Base-by-base conservation (phyloP, 2,329 filamentous ascomycete genomes). In the Hymenoscyphus salicellus region DNA sequence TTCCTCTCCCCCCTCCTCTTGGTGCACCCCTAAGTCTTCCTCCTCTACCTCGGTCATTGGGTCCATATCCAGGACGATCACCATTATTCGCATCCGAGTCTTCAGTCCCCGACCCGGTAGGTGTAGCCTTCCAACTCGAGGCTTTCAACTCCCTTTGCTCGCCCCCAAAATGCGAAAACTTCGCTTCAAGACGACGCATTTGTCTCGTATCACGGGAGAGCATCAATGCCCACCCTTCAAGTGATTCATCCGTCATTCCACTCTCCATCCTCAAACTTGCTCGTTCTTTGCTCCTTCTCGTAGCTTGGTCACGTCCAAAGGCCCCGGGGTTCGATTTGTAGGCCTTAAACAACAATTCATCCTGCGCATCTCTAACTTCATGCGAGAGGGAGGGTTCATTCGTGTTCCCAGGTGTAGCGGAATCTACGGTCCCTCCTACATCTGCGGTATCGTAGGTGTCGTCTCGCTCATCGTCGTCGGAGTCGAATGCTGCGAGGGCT, bases 181-280 rank as follows among this genome's bases (percentile, higher is more conserved):
- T 89, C 60, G 83, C 83, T 77, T 97, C 91, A 55, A 98, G 78
- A 63, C 85, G 83, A 63, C 86, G 84, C 75, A 89, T 80, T 65
- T 89, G 84, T 71, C 86, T 84, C 0, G 90, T 84, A 71, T 94
- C 89, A 36, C 93, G 84, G 14, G 81, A 79, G 7, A 97, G 78
- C 91, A 98, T 96, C 58, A 97, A 80, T 0, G 86, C 92, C 93
- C 94, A 99, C 5, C 95, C 95, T 77, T 98, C 95, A 38, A 99
- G 89, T 2, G 90, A 88, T 77, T 98, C 94, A 71, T 98, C 93
- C 0, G 92, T 93, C 92, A 97, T 92, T 3, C 89, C 89, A 0
- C 92, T 96, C 65, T 93, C 88, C 26, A 84, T 83, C 70, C 88
- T 90, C 58, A 99, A 75, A 38, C 84, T 84, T 6, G 77, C 77